Evolutionary conservation across 179 eudicot species (phyloP), one percentile per base, ranked within the genome.

Genomic region (Silene coronaria): DNA sequence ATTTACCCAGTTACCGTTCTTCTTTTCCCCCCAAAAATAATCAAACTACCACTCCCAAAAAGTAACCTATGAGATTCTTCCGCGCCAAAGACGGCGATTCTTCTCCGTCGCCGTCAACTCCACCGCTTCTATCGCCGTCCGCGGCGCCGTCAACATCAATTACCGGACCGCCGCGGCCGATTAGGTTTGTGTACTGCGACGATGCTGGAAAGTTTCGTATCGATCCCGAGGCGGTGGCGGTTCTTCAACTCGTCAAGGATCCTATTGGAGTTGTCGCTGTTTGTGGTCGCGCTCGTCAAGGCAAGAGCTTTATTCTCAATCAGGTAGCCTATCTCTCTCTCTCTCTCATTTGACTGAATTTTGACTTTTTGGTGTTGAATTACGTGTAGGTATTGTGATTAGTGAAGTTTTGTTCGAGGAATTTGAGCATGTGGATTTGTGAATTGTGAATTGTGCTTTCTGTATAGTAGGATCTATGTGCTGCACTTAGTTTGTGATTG

Each of bases 211-310:
- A 84, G 84, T 93, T 96, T 75, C 76, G 85, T 30, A 83, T 96
- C 81, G 99, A 96, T 84, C 93, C 99, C 1, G 97, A 91, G 81
- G 96, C 97, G 26, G 87, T 93, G 6, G 96, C 99, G 27, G 78
- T 82, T 63, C 93, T 96, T 48, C 97, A 93, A 75, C 89, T 93
- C 38, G 88, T 96, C 21, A 96, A 92, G 75, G 96, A 85, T 53
- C 97, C 97, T n/a, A 81, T 93, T 22, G 97, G 97, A 0, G 90
- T 96, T 63, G 97, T 93, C 70, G 86, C 99, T 19, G 99, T 95
- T 28, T 95, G 97, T 60, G 99, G 99, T n/a, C 97, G 97, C 8
- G 97, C 99, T 77, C 91, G 97, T 5, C 99, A 95, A 72, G 99
- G 99, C 79, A 95, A 95, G 81, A 92, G 97, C 82, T 95, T 85